Percentiles rank a stretch among this genome's conserved stretches.
phyloP scores from a whole-genome alignment of 2,329 filamentous ascomycete genomes.

The Aspergillus neoniger region DNA sequence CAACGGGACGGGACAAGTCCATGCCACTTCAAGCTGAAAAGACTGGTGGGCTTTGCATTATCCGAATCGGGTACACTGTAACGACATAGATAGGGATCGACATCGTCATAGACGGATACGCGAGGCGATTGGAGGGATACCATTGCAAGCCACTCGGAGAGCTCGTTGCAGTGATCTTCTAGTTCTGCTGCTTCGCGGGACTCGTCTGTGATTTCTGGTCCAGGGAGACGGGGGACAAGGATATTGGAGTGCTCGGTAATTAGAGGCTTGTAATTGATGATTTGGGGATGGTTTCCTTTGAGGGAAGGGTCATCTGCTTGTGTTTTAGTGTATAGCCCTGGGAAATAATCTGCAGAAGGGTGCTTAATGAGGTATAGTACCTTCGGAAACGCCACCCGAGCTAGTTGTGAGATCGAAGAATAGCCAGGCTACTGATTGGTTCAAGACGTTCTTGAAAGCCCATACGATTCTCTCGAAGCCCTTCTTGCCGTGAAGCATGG shows the following conservation, averaged over 20 bases:
- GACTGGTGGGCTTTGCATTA: conserved; percentile 22
- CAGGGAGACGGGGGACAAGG: conserved; percentile 36
- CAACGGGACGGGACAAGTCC: conserved; percentile 45
- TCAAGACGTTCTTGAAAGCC: conserved; percentile 77
- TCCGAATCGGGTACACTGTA: conserved; percentile 42
- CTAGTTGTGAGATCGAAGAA: conserved; percentile 62
- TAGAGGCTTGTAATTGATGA: conserved; percentile 32
- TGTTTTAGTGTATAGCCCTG: conserved; percentile 3
- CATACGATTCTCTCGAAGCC: conserved; percentile 76
- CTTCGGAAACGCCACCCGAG: conserved; percentile 35
- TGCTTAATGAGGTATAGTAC: conserved; percentile 37
- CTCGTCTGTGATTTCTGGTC: conserved; percentile 28
- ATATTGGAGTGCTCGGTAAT: conserved; percentile 29
- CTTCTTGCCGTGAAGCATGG: conserved; percentile 81
- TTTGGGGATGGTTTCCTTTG: conserved; percentile 42
- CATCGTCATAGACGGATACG: conserved; percentile 37
- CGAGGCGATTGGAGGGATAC: conserved; percentile 50
- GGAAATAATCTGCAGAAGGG: neutral
- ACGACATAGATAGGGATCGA: conserved; percentile 49
- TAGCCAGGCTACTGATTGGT: conserved; percentile 70
- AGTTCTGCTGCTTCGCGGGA: conserved; percentile 48
- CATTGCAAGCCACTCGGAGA: conserved; percentile 65
- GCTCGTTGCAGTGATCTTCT: conserved; percentile 61
- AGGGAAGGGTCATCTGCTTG: conserved; percentile 34
- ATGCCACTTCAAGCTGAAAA: conserved; percentile 46